Base-by-base conservation (phyloP, 2,329 filamentous ascomycete genomes). In the Davidsoniella virescens region DNA sequence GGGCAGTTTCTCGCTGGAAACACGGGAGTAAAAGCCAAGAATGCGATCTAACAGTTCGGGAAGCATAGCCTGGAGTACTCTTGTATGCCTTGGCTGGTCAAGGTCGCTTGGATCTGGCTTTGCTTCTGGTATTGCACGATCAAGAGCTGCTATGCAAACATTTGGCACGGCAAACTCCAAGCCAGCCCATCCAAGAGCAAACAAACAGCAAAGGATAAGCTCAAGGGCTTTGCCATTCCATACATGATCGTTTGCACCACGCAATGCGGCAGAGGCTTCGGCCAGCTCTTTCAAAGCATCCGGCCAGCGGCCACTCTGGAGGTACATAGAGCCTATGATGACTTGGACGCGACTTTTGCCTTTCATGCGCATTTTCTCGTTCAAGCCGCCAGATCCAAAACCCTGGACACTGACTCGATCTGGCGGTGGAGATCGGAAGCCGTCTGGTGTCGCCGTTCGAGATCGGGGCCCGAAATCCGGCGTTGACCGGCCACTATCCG, bases 181-280 rank as follows among this genome's bases (percentile, higher is more conserved):
- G 3, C 81, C 83, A 36, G 82, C 76, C 84, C 87, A 94, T 26
- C 80, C 84, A 54, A 94, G 78, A 58, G 96, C 75, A 39, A 96
- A 61, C 56, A 96, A 72, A 59, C 83, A 87, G 23, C 94, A 72
- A 44, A 92, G 68, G 54, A 94, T 85, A 25, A 88, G 79, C 61
- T 98, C 93, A 17, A 98, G 70, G 1, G 87, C 88, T 65, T 96
- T 96, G 16, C 85, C 92, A 65, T 95, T 87, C 90, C 92, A 98
- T n/a, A 96, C 64, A 64, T 94, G 86, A 64, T 98, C 92, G 58
- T 87, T 88, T 52, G 84, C 75, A 37, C 78, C 80, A 58, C 86
- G 82, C 14, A 87, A 82, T 57, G 82, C 78, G 8, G 76, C 75
- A 2, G 84, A 87, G 49, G 83, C 86, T 54, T 95, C 90, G 8